Percentiles rank a stretch among this genome's conserved stretches.
Conservation (phyloP, 306 rosid species). For the Begonia loranthoides region DNA sequence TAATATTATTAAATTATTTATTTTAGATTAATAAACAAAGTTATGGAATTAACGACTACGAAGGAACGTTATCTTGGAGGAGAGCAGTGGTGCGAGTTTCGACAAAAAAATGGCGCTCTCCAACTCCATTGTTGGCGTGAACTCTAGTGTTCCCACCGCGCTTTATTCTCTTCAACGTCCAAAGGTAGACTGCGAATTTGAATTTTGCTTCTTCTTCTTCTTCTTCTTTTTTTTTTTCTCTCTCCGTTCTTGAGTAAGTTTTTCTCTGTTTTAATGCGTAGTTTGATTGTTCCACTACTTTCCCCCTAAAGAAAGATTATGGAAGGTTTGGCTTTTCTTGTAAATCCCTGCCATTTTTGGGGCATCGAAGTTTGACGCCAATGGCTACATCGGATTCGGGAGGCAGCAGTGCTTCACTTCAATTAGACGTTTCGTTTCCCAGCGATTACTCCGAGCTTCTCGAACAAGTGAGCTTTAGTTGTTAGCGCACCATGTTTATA, state of each 20-base stretch:
- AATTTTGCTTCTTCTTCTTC: slow-evolving; percentile 4
- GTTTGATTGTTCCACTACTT: slow-evolving; percentile 20
- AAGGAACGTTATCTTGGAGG: no score
- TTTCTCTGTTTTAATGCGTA: slow-evolving; percentile 13
- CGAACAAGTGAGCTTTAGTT: slow-evolving; percentile 39
- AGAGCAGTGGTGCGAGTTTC: no score
- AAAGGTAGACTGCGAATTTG: slow-evolving; percentile 15
- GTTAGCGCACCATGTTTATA: no score
- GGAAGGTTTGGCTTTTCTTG: slow-evolving; percentile 12
- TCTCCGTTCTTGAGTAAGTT: background rate
- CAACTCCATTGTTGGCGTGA: slow-evolving; percentile 10
- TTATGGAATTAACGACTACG: no score
- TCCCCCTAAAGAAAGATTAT: slow-evolving; percentile 8
- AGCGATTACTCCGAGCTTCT: slow-evolving; percentile 71
- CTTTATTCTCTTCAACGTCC: slow-evolving; percentile 24
- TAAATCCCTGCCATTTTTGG: slow-evolving; percentile 12
- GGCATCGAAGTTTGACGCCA: slow-evolving; percentile 10
- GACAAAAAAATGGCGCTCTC: slow-evolving; percentile 8
- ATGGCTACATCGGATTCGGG: slow-evolving; percentile 27
- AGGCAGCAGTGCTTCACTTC: slow-evolving; percentile 31
- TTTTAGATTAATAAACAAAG: no score
- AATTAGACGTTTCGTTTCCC: slow-evolving; percentile 49
- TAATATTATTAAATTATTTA: no score
- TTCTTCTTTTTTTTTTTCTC: background rate
- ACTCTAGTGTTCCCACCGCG: slow-evolving; percentile 21